Base-by-base conservation (phyloP, 306 rosid genomes). In the Delonix regia region DNA sequence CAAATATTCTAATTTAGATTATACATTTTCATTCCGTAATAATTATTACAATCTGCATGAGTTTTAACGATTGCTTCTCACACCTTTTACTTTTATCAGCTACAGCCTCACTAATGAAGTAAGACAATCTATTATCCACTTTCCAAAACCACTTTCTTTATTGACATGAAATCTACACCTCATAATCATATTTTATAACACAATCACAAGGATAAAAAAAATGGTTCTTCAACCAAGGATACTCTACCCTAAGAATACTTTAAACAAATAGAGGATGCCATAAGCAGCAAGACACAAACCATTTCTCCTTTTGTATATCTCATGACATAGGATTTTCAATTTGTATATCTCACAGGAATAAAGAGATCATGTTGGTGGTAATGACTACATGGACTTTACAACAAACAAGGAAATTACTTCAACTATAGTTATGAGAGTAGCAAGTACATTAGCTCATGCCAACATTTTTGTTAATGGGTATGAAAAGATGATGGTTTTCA, bases 241-340 rank as follows among this genome's bases (percentile, higher is more conserved):
- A 47, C 25, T 33, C 48, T 64, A 9, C 41, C 51, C 52, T 48
- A 56, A 28, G 38, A 71, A 72, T 11, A 38, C 18, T 65, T 77
- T 49, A 76, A 75, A 69, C 30, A 49, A 39, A 9, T 22, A 81
- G 19, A 81, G 19, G 38, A 76, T 39, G 39, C 75, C 39, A 55
- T 25, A 4, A 55, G 41, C 41, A 30, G 27, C 69, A 71, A 69
- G 53, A 76, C 30, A 51, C 16, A 72, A 65, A 45, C 36, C 14
- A 19, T 45, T 77, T 36, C 41, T 7, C 41, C 41, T 36, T 36
- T 4, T 36, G 6, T 3, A 36, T 36, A 3, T 36, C 6, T 36
- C 33, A 30, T 1, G 33, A 30, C 33, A 30, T 30, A 30, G 4
- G 4, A 30, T 65, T 41, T 45, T 13, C 51, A 45, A 11, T 45